phyloP scores from a whole-genome alignment of 768 basidiomycete species.

The Coprinellus aureogranulatus region DNA sequence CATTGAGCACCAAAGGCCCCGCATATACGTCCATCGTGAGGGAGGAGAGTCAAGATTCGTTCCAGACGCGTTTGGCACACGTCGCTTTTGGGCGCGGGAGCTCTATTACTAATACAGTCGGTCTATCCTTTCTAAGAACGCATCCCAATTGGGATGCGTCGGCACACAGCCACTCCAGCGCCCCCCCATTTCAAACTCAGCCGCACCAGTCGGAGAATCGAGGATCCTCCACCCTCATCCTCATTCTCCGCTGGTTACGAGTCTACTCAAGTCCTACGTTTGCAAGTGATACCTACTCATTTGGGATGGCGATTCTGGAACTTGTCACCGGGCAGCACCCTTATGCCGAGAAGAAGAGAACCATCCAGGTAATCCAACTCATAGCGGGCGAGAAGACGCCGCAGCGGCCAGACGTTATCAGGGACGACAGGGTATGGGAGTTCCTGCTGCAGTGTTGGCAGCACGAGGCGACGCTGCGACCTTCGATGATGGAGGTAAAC shows the following conservation, averaged over 20 bases:
- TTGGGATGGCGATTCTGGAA: slow-evolving; percentile 60
- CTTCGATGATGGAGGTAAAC: slow-evolving; percentile 39
- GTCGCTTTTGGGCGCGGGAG: not conserved
- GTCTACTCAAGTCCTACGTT: slow-evolving; percentile 26
- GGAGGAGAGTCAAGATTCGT: not conserved
- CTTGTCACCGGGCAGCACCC: slow-evolving; percentile 53
- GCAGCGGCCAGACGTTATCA: slow-evolving; percentile 37
- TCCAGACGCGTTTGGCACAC: not conserved
- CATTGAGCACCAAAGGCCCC: not conserved
- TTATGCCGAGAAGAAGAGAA: slow-evolving; percentile 47
- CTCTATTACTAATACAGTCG: not conserved
- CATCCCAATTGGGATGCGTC: not conserved
- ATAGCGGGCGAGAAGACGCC: slow-evolving; percentile 34
- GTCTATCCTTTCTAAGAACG: no score
- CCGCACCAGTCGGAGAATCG: slow-evolving; percentile 3
- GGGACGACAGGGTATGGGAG: slow-evolving; percentile 45
- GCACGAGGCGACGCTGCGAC: slow-evolving; percentile 33
- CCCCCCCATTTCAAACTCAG: not conserved
- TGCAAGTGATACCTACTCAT: slow-evolving; percentile 55
- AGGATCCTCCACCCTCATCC: not conserved
- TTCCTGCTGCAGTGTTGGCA: slow-evolving; percentile 49
- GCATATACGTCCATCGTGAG: not conserved
- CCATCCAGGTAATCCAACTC: slow-evolving; percentile 46
- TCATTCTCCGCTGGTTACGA: slow-evolving; percentile 2
- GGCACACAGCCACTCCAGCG: not conserved